These are phyloP conservation scores for Mycena epipterygia DNA, from an alignment of 768 basidiomycete species.

Conservation along the genomic window DNA sequence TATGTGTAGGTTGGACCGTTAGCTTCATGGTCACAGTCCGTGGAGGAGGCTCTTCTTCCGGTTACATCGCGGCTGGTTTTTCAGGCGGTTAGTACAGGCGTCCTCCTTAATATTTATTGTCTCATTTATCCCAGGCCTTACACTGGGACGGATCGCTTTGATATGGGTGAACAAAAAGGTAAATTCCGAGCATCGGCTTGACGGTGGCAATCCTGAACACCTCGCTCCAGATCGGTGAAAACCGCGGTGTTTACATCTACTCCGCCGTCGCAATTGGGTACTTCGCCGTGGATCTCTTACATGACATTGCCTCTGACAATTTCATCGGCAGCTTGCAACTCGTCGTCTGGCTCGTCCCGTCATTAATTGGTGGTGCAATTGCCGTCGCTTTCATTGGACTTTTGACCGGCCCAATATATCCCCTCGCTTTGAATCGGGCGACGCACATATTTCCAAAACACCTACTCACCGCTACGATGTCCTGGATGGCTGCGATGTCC, in stretches of 20 bases:
- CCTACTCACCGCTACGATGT: slow-evolving; percentile 73
- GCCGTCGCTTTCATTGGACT: slow-evolving; percentile 77
- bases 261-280: slow-evolving; percentile 63
- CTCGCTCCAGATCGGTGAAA: slow-evolving; percentile 61
- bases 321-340: slow-evolving; percentile 64
- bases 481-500: slow-evolving; percentile 78
- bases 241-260: slow-evolving; percentile 65
- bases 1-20: slow-evolving; percentile 64
- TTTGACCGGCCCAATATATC: slow-evolving; percentile 81
- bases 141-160: slow-evolving; percentile 65
- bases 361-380: slow-evolving; percentile 73
- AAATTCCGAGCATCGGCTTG: neutral
- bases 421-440: slow-evolving; percentile 79
- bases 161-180: slow-evolving; percentile 70
- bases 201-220: neutral
- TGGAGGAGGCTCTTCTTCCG: slow-evolving; percentile 61
- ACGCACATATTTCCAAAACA: slow-evolving; percentile 77
- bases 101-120: neutral
- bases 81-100: slow-evolving; percentile 40
- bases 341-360: slow-evolving; percentile 81
- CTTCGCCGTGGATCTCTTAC: slow-evolving; percentile 9
- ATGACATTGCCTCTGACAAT: neutral
- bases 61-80: slow-evolving; percentile 66
- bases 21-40: slow-evolving; percentile 61
- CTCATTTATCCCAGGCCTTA: slow-evolving; percentile 58